phyloP scores from a whole-genome alignment of 202 grass and related monocot species.

The Dendrocalamus latiflorus region DNA sequence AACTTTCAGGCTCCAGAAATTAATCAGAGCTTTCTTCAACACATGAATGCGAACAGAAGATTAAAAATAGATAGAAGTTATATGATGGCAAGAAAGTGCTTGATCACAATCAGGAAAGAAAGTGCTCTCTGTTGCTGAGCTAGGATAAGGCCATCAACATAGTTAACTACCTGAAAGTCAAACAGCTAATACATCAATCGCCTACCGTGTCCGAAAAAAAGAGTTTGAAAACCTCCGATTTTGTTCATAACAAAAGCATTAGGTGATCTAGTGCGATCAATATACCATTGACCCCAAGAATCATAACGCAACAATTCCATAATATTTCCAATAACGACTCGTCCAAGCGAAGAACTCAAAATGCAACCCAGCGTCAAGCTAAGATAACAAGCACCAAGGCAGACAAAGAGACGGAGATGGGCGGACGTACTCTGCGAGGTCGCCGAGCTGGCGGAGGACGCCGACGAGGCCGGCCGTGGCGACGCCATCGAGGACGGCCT shows the following conservation, averaged over 20 bases:
- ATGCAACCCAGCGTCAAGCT: not conserved
- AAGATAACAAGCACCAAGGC: not conserved
- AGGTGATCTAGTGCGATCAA: slow-evolving; percentile 37
- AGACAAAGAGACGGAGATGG: not conserved
- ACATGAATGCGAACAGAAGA: not conserved
- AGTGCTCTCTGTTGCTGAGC: not conserved
- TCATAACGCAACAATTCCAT: not conserved
- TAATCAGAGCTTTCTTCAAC: not conserved
- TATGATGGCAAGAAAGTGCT: slow-evolving; percentile 23
- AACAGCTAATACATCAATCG: slow-evolving; percentile 35
- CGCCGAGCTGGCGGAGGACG: slow-evolving; percentile 84
- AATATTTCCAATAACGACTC: not conserved
- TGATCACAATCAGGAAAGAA: slow-evolving; percentile 2
- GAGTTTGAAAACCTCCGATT: not conserved
- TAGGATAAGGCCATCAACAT: slow-evolving; percentile 15
- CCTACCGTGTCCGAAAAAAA: not conserved
- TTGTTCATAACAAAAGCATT: slow-evolving; percentile 28
- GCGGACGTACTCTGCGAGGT: slow-evolving; percentile 75
- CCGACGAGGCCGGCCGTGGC: slow-evolving; percentile 82
- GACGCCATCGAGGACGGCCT: slow-evolving; percentile 85
- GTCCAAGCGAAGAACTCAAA: not conserved
- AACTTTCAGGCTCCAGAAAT: not conserved
- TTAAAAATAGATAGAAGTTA: not conserved
- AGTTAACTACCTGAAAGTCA: slow-evolving; percentile 38
- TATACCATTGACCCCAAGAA: not conserved